phyloP scores from a whole-genome alignment of 176 grass and related monocot genomes.

The Oryza nivara region DNA sequence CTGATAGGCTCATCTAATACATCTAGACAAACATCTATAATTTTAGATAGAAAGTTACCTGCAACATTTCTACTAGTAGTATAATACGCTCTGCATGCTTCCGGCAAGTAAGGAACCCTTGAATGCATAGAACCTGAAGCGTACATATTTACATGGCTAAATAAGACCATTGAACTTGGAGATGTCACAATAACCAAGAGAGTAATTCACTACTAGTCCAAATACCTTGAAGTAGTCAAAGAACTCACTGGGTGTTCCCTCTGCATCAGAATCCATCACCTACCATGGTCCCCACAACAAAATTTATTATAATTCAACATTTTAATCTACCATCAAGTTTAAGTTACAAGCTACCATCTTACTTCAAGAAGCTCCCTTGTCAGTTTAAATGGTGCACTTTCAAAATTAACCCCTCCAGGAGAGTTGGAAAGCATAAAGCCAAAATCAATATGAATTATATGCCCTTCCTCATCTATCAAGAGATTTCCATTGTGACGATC shows the following conservation, averaged over 20 bases:
- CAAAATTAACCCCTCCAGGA: constrained; percentile 97
- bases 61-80: constrained; percentile 98
- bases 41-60: constrained; percentile 57
- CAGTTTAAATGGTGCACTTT: constrained; percentile 98
- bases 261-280: constrained; percentile 99
- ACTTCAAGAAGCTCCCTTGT: constrained; percentile 99
- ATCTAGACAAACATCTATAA: constrained; percentile 11
- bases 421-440: constrained; percentile 99
- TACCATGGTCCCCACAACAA: constrained; percentile 51
- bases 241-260: constrained; percentile 95
- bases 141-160: constrained; percentile 15
- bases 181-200: constrained; percentile 4
- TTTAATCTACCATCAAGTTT: constrained; percentile 5
- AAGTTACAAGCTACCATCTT: constrained; percentile 37
- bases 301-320: background rate
- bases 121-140: constrained; percentile 90
- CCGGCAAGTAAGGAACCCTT: constrained; percentile 97
- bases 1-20: background rate
- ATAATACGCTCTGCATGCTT: constrained; percentile 98
- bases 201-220: constrained; percentile 18
- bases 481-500: constrained; percentile 98
- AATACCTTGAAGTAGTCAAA: constrained; percentile 99
- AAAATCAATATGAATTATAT: constrained; percentile 99
- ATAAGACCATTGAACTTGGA: constrained; percentile 27
- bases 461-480: constrained; percentile 95